Evolutionary conservation across 139 green algal genomes (phyloP), one percentile per base, ranked within the genome.

Genomic region (Gonium pectorale): DNA sequence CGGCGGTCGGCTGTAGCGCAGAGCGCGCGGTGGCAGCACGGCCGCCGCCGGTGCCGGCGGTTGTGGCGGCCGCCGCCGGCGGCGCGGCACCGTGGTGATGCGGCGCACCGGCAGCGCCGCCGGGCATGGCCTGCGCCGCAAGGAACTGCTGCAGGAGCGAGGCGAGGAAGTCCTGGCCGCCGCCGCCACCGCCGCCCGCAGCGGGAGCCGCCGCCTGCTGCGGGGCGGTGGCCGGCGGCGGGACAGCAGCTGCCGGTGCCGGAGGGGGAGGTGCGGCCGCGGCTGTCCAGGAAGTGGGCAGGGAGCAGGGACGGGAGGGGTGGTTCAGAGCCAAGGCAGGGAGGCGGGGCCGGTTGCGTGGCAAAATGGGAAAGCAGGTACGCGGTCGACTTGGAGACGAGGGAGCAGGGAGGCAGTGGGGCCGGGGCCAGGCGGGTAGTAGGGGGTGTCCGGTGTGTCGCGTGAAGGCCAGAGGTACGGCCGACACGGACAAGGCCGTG

Each of bases 141-240:
- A 83, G 44, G 54, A 77, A 86, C n/a, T 83, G 38, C 62, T 72
- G 83, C 49, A 73, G 38, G 33, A 60, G 52, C 21, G 67, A 29
- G 9, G 56, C 66, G 19, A 80, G 38, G 7, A 71, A 2, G 43
- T 73, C 38, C 9, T 22, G 59, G 27, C 38, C 38, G 3, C 17
- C 17, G 24, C 17, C 67, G 26, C 22, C 67, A 13, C 38, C 67
- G 21, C 19, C 66, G 6, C 22, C 4, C 0, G 67, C 67, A 2
- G 22, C 4, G 24, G 67, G 17, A 26, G 67, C 19, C 7, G 67
- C 24, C 0, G 4, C 59, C 60, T 40, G 41, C 26, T 29, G 22
- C 4, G 29, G 11, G 29, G 26, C 31, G n/a, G 71, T 11, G 1
- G 67, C 6, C 0, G 77, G 43, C 33, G 60, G 62, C 4, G 77